Evolutionary conservation across 352 stramenopile genomes (phyloP).

Genomic region (Phytophthora fragariae): DNA sequence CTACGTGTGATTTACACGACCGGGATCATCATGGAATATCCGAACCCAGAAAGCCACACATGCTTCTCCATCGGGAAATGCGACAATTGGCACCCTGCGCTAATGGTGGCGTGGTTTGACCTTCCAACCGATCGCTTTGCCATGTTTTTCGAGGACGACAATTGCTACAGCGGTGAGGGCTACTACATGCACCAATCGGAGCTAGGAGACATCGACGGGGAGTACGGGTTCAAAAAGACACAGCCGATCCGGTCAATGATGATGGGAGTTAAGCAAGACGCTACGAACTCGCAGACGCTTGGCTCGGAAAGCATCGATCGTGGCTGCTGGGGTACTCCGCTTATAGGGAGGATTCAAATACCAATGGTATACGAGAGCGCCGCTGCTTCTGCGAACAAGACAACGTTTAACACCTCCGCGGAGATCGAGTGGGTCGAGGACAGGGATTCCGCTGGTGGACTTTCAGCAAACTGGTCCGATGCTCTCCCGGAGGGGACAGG

Average conservation of each 20-base stretch:
- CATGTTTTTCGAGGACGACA: conserved; percentile 6
- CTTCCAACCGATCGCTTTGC: conserved; percentile 2
- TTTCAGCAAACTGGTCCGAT: not conserved
- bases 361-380: not conserved
- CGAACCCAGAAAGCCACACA: not conserved
- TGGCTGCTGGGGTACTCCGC: not conserved
- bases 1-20: not conserved
- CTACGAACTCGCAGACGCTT: not conserved
- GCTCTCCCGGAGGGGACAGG: not conserved
- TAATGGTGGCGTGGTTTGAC: not conserved
- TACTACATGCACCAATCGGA: not conserved
- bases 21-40: conserved; percentile 4
- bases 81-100: conserved; percentile 2
- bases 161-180: conserved; percentile 6
- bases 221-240: not conserved
- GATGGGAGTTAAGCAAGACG: not conserved
- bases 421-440: not conserved
- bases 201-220: not conserved
- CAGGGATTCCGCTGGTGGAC: not conserved
- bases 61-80: conserved; percentile 13
- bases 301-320: not conserved
- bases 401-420: not conserved
- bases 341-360: not conserved
- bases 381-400: not conserved
- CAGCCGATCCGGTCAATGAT: conserved; percentile 5